Evolutionary conservation across 2,329 filamentous ascomycete genomes (phyloP), one percentile per base, ranked within the genome.

Genomic region (Clonostachys rhizophaga): DNA sequence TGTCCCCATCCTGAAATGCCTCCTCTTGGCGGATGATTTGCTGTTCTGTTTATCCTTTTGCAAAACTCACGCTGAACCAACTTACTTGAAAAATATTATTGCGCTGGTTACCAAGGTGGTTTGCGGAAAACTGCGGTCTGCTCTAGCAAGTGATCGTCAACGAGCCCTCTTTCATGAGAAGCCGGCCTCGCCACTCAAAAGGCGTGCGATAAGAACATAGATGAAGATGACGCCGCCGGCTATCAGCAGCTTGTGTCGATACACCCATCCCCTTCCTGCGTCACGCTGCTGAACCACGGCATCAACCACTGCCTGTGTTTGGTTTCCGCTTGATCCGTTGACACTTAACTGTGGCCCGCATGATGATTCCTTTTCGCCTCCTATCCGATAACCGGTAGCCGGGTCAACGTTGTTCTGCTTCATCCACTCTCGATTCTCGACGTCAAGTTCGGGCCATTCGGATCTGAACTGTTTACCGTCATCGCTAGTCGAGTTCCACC

Each of bases 401-500:
- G 79, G 70, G 65, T 99, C 90, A 55, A 99, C 83, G 54, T 83
- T 82, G 61, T 89, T 83, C 60, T 90, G 83, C 61, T 83, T 83
- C 76, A 99, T 95, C 90, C 89, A 96, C 58, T 83, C 83, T 84
- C 86, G 89, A 63, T 99, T 99, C 72, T 94, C 89, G 52, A 79
- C 74, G 62, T 99, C 91, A 18, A 95, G 61, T 42, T 96, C 92
- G 14, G 89, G 83, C 90, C 91, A 99, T 69, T 97, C 90, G 11
- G 80, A 74, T 47, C 84, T 80, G 65, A 99, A 99, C 69, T 95
- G 95, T 58, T 86, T 82, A 5, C 94, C 94, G 12, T 91, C 91
- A 61, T 99, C 94, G 39, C 92, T 91, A 0, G 92, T 97, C 34
- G 85, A 89, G 70, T 99, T 99, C 91, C 91, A 97, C 94, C 94